Evolutionary conservation across 2,329 filamentous ascomycete species (phyloP).

Genomic region (Aspergillus luchuensis): DNA sequence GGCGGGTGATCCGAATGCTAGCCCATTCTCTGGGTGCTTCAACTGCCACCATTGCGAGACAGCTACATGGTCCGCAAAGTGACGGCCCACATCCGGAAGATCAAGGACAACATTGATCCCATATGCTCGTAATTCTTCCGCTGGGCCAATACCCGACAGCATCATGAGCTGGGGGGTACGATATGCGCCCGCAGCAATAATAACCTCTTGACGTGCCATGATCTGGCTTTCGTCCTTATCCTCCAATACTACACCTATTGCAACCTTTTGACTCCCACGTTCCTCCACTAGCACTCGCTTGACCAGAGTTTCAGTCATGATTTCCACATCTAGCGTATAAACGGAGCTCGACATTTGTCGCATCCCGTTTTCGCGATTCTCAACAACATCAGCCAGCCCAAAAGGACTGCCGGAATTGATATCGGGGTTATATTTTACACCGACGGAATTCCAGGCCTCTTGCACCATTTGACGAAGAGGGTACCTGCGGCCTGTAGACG

Average conservation of each 20-base stretch:
- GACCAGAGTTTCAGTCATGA: constrained; percentile 15
- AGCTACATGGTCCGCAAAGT: constrained; percentile 16
- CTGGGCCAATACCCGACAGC: constrained; percentile 34
- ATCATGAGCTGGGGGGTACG: constrained; percentile 45
- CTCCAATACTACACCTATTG: constrained; percentile 3
- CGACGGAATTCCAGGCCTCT: constrained; percentile 6
- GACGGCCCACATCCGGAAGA: constrained; percentile 13
- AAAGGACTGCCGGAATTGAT: constrained; percentile 16
- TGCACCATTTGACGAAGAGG: constrained; percentile 13
- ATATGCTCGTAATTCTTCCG: constrained; percentile 25
- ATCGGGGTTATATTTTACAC: constrained; percentile 4
- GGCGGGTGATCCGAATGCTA: constrained; percentile 16
- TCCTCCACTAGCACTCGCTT: constrained; percentile 2
- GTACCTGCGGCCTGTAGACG: constrained; percentile 14
- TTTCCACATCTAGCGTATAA: constrained; percentile 7
- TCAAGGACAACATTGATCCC: constrained; percentile 28
- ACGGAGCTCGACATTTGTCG: constrained; percentile 15
- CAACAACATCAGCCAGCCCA: constrained; percentile 10
- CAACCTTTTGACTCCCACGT: background rate
- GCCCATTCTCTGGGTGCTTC: constrained; percentile 18
- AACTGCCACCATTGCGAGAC: constrained; percentile 21
- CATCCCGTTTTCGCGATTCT: constrained; percentile 11
- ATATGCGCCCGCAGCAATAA: constrained; percentile 46
- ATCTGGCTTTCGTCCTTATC: background rate
- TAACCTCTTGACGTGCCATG: constrained; percentile 43